Conservation (phyloP, 441 rosid species). For the Euphorbia corollata region DNA sequence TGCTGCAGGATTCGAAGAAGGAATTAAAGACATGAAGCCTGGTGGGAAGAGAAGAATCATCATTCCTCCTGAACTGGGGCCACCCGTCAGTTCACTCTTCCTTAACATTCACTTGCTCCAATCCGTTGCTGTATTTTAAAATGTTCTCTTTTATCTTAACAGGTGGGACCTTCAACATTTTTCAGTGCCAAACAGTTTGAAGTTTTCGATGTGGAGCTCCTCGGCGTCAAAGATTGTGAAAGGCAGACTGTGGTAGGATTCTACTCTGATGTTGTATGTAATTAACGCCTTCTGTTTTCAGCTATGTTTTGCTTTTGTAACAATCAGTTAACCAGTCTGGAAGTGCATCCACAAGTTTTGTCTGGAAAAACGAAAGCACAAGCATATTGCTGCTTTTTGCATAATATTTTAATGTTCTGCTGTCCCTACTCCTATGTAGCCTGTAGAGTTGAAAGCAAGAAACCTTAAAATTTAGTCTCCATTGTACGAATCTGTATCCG, state of each 20-base stretch:
- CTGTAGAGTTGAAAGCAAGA: too few relatives aligned
- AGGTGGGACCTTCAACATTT: slow-evolving; percentile 97
- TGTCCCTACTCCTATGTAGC: too few relatives aligned
- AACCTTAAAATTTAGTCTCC: too few relatives aligned
- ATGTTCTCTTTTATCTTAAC: slow-evolving; percentile 10
- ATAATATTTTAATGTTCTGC: too few relatives aligned
- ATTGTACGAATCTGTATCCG: too few relatives aligned
- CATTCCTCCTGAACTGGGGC: slow-evolving; percentile 95
- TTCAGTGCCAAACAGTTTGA: slow-evolving; percentile 91
- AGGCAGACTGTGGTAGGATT: slow-evolving; percentile 85
- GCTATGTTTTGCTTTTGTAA: not conserved
- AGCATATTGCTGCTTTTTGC: too few relatives aligned
- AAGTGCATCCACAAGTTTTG: too few relatives aligned
- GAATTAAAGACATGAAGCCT: slow-evolving; percentile 79
- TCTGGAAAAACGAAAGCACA: too few relatives aligned
- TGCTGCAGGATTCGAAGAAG: slow-evolving; percentile 80
- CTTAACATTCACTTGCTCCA: not conserved
- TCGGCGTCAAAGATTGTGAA: slow-evolving; percentile 59
- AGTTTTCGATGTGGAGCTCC: slow-evolving; percentile 84
- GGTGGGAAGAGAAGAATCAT: slow-evolving; percentile 88
- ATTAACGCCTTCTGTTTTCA: slow-evolving; percentile 19
- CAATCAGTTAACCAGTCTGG: not conserved
- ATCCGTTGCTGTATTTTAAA: not conserved
- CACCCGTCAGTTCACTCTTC: slow-evolving; percentile 58
- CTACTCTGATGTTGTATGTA: slow-evolving; percentile 85